Conservation (phyloP, 768 basidiomycete species). For the Fomitopsis pulvina region DNA sequence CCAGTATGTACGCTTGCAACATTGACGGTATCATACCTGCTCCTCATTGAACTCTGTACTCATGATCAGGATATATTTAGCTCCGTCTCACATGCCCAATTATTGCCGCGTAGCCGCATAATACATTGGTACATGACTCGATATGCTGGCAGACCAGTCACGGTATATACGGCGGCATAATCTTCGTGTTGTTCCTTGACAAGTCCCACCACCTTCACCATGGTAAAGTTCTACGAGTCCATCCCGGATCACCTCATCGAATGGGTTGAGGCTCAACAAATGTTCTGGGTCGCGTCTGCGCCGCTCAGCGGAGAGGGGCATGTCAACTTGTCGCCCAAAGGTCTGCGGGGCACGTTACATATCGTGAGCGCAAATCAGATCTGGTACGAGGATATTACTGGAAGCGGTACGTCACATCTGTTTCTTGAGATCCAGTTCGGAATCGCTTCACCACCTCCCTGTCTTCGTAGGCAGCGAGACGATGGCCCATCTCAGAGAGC, state of each 20-base stretch:
- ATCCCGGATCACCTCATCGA: conserved; percentile 44
- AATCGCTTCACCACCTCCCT: conserved; percentile 16
- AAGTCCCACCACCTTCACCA: too few species aligned
- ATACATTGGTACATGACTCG: too few species aligned
- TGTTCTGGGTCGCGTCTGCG: conserved; percentile 67
- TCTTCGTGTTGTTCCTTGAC: too few species aligned
- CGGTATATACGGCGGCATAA: too few species aligned
- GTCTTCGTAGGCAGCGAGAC: conserved; percentile 41
- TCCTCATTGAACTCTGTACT: too few species aligned
- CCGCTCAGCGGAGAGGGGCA: conserved; percentile 50
- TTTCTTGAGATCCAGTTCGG: neutral
- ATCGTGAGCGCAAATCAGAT: conserved; percentile 43
- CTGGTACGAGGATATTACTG: conserved; percentile 73
- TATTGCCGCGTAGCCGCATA: too few species aligned
- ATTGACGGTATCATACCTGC: too few species aligned
- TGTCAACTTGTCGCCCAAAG: conserved; percentile 62
- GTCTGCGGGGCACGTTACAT: conserved; percentile 51
- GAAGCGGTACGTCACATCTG: conserved; percentile 44
- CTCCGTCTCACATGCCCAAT: too few species aligned
- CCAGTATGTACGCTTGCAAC: too few species aligned
- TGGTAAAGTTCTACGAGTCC: too few species aligned
- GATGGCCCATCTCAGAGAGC: conserved; percentile 50
- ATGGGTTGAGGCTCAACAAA: conserved; percentile 55
- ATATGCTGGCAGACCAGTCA: too few species aligned
- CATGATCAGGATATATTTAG: too few species aligned